Base-by-base conservation (phyloP, 192 early-diverging fungal species). In the Jimgerdemannia flammicorona region DNA sequence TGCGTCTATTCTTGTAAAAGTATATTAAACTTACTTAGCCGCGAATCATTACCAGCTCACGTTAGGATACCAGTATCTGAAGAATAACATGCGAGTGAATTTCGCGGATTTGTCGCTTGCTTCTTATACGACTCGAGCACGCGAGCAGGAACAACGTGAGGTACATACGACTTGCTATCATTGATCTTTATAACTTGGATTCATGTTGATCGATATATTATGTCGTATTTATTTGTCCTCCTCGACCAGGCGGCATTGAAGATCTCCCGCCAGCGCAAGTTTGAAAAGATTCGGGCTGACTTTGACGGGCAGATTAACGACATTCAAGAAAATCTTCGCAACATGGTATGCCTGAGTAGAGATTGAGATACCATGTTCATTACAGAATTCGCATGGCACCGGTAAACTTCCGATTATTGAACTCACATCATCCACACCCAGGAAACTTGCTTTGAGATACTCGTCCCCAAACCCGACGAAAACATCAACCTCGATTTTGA, bases 61-160 rank as follows among this genome's bases (percentile, higher is more conserved):
- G 0, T 78, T 89, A 19, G 90, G 84, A 4, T 90, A 86, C 54
- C 80, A 91, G 67, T 90, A 85, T 73, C 39, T 93, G 70, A 74
- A 77, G 43, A 79, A 87, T 40, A 77, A 85, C 67, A 74, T 78
- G 29, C 74, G 76, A 43, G 74, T 82, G 3, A 77, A 82, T 42
- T 82, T 82, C 39, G 68, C 76, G 67, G 78, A 78, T 43, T 66
- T 81, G 11, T 71, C 76, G 4, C 76, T 77, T n/a, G 76, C 78
- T 17, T 75, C 80, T 17, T 74, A 81, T 18, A 77, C 77, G 40
- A 76, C 80, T 19, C 73, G 77, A 4, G 75, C 44, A 42, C 76
- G 74, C 29, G 80, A 81, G 40, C 79, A 80, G 19, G 70, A 20
- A 41, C 70, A 78, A 0, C 82, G 78, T 40, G 78, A 83, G 29